Conservation (phyloP, 1,284 basidiomycete species). For the Meripilus lineatus region DNA sequence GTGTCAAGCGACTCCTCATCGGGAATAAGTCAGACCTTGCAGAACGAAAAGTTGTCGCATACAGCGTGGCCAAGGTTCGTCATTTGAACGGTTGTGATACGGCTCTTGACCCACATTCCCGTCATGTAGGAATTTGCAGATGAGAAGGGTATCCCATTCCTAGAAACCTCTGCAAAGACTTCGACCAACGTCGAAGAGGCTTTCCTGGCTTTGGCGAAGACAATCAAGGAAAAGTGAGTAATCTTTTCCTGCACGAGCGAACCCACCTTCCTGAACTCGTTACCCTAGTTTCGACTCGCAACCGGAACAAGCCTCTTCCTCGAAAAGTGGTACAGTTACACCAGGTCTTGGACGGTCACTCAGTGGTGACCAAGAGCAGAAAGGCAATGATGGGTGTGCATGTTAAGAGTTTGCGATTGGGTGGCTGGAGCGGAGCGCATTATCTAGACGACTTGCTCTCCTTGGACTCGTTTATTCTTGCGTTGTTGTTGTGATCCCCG, state of each 20-base stretch:
- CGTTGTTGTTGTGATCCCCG: no score
- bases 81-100: background rate
- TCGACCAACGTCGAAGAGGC: slow-evolving; percentile 97
- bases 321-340: slow-evolving; percentile 21
- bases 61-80: slow-evolving; percentile 86
- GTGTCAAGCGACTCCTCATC: slow-evolving; percentile 96
- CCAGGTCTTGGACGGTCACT: slow-evolving; percentile 23
- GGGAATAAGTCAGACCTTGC: slow-evolving; percentile 98
- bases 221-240: slow-evolving; percentile 88
- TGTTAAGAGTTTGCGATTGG: slow-evolving; percentile 23
- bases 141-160: slow-evolving; percentile 90
- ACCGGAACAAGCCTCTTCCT: slow-evolving; percentile 18
- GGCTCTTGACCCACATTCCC: slow-evolving; percentile 1
- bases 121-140: slow-evolving; percentile 84
- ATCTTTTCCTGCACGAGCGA: background rate
- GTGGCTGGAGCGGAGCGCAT: no score
- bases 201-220: slow-evolving; percentile 98
- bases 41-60: slow-evolving; percentile 97
- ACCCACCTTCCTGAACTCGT: background rate
- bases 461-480: no score
- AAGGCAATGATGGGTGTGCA: slow-evolving; percentile 21
- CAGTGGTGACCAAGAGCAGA: slow-evolving; percentile 23
- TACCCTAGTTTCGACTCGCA: slow-evolving; percentile 20
- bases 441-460: no score
- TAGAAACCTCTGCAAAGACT: slow-evolving; percentile 99